These are phyloP conservation scores for Lactarius psammicola DNA, from an alignment of 768 basidiomycete species.

Conservation along the genomic window DNA sequence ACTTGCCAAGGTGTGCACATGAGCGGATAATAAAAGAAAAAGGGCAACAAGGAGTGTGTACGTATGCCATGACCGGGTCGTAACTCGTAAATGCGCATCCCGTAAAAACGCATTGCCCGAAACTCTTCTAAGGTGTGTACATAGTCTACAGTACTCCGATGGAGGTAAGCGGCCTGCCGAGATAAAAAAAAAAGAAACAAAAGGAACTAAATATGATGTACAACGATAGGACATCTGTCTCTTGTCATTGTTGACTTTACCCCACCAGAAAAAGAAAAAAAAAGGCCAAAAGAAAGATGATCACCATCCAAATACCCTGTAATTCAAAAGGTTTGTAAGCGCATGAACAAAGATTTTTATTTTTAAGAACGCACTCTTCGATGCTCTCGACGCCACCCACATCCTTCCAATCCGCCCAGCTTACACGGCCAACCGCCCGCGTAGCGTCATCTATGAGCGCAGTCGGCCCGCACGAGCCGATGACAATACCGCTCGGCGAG, in stretches of 20 bases:
- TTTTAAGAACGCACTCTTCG: constrained; percentile 25
- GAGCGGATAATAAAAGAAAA: too few relatives aligned
- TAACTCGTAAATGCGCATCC: neutral
- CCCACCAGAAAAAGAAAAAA: neutral
- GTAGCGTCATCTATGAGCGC: constrained; percentile 41
- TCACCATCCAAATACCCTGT: constrained; percentile 21
- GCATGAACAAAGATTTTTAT: neutral
- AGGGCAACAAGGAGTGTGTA: neutral
- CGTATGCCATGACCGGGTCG: neutral
- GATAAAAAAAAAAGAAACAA: neutral
- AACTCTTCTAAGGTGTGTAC: neutral
- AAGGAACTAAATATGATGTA: neutral
- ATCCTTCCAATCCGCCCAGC: constrained; percentile 32
- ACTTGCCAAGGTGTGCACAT: too few relatives aligned
- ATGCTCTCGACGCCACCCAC: constrained; percentile 29
- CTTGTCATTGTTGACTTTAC: neutral
- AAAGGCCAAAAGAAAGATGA: neutral
- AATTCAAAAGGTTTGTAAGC: neutral
- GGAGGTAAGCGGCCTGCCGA: neutral
- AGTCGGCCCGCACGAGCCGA: constrained; percentile 45
- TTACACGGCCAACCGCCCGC: constrained; percentile 38
- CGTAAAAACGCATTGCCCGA: neutral
- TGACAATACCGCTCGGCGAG: constrained; percentile 37
- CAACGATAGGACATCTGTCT: neutral
- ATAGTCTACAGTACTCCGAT: neutral